These are phyloP conservation scores for Hansfordia pulvinata DNA, from an alignment of 2,329 filamentous ascomycete genomes.

Conservation along the genomic window DNA sequence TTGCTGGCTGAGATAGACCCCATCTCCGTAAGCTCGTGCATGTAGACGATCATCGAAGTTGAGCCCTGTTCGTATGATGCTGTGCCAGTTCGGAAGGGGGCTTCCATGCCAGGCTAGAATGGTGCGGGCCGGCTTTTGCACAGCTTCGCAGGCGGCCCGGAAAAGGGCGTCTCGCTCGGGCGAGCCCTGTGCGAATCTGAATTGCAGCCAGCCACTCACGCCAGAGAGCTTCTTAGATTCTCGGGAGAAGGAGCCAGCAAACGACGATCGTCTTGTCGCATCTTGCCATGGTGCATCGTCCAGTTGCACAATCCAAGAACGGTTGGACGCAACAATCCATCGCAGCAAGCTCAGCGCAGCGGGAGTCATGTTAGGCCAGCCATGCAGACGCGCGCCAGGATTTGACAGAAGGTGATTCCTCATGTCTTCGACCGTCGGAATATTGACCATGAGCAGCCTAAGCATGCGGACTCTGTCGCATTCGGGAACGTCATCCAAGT, in stretches of 20 bases:
- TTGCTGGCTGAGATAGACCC: constrained; percentile 63
- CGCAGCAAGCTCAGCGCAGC: constrained; percentile 56
- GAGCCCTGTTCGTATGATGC: constrained; percentile 71
- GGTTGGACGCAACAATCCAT: constrained; percentile 85
- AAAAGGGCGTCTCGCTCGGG: constrained; percentile 79
- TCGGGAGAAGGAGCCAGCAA: too few species aligned
- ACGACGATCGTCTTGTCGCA: too few species aligned
- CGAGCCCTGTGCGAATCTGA: constrained; percentile 76
- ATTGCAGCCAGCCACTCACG: constrained; percentile 61
- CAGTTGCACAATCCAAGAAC: constrained; percentile 74
- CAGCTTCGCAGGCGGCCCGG: constrained; percentile 41
- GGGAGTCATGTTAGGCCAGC: constrained; percentile 42
- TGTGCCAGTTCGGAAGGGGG: constrained; percentile 68
- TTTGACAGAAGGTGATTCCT: constrained; percentile 27
- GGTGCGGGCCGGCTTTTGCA: constrained; percentile 30
- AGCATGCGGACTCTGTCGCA: constrained; percentile 33
- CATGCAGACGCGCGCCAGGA: constrained; percentile 24
- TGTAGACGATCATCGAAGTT: constrained; percentile 50
- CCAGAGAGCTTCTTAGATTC: constrained; percentile 42
- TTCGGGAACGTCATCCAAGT: too few species aligned
- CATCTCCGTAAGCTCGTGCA: constrained; percentile 63
- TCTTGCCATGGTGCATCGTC: constrained; percentile 23
- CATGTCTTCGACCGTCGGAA: constrained; percentile 51
- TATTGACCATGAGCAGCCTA: constrained; percentile 37
- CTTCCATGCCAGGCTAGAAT: constrained; percentile 86